Evolutionary conservation across 495 filamentous ascomycete genomes (phyloP).

Genomic region (Bombardia bombarda): DNA sequence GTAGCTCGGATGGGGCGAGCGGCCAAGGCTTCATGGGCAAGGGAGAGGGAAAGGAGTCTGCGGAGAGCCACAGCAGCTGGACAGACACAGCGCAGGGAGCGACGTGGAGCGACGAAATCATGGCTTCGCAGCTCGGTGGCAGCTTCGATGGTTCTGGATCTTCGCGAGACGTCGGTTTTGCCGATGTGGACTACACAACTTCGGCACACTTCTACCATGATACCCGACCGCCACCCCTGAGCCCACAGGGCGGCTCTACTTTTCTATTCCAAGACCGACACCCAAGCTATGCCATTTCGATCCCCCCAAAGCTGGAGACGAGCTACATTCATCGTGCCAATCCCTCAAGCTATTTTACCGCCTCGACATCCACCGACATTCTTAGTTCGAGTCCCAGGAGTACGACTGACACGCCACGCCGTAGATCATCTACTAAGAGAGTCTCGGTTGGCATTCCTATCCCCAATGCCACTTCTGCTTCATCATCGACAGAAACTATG

Average conservation of each 20-base stretch:
- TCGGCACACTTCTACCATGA: constrained; percentile 23
- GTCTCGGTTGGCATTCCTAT: constrained; percentile 27
- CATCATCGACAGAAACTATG: constrained; percentile 13
- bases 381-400: constrained; percentile 17
- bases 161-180: neutral
- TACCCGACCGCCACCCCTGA: constrained; percentile 33
- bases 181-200: constrained; percentile 8
- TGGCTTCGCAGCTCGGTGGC: neutral
- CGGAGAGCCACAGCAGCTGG: constrained; percentile 6
- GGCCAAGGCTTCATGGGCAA: neutral
- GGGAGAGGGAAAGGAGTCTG: constrained; percentile 8
- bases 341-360: constrained; percentile 30
- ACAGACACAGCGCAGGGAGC: neutral
- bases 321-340: constrained; percentile 34
- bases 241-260: constrained; percentile 19
- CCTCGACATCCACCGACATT: constrained; percentile 21
- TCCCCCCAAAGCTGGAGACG: constrained; percentile 26
- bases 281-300: constrained; percentile 29
- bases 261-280: constrained; percentile 33
- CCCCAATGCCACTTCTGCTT: constrained; percentile 6
- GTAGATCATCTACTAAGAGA: constrained; percentile 36
- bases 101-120: neutral
- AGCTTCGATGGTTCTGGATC: neutral
- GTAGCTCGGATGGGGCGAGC: constrained; percentile 10
- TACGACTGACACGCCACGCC: constrained; percentile 22